phyloP scores from a whole-genome alignment of 1,284 basidiomycete genomes.

The Rhizopogon hawkerae region DNA sequence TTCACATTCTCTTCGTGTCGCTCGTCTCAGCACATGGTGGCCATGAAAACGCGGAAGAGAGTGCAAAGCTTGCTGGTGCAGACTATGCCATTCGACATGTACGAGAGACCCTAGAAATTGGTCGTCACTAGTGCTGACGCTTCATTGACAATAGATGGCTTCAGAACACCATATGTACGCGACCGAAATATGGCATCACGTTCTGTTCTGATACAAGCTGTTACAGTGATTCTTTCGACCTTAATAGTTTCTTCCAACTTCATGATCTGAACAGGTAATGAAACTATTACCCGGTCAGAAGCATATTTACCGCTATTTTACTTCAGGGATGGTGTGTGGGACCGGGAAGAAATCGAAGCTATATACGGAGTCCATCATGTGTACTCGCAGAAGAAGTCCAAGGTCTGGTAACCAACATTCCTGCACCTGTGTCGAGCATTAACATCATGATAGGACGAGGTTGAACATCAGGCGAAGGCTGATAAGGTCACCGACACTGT shows the following conservation, averaged over 20 bases:
- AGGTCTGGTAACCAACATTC: constrained; percentile 31
- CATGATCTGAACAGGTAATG: constrained; percentile 83
- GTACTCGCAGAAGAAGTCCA: constrained; percentile 81
- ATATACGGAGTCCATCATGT: constrained; percentile 95
- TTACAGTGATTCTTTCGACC: constrained; percentile 68
- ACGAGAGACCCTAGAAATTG: constrained; percentile 19
- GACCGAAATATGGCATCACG: neutral
- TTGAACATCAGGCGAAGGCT: constrained; percentile 79
- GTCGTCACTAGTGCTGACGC: constrained; percentile 12
- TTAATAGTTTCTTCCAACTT: constrained; percentile 75
- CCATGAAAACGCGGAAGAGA: constrained; percentile 20
- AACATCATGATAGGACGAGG: constrained; percentile 46
- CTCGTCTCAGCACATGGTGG: constrained; percentile 26
- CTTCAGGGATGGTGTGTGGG: constrained; percentile 62
- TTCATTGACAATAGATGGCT: constrained; percentile 52
- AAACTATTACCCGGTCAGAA: constrained; percentile 1
- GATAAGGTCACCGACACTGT: constrained; percentile 74
- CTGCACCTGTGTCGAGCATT: neutral
- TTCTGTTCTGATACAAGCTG: neutral
- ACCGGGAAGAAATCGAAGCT: constrained; percentile 78
- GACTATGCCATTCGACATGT: constrained; percentile 47
- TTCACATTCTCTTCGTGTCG: constrained; percentile 17
- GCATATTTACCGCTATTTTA: neutral
- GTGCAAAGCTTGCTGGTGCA: constrained; percentile 18
- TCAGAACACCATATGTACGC: constrained; percentile 76